Base-by-base conservation (phyloP, 225 moss, liverwort and hornwort genomes). In the Ulota crispa region DNA sequence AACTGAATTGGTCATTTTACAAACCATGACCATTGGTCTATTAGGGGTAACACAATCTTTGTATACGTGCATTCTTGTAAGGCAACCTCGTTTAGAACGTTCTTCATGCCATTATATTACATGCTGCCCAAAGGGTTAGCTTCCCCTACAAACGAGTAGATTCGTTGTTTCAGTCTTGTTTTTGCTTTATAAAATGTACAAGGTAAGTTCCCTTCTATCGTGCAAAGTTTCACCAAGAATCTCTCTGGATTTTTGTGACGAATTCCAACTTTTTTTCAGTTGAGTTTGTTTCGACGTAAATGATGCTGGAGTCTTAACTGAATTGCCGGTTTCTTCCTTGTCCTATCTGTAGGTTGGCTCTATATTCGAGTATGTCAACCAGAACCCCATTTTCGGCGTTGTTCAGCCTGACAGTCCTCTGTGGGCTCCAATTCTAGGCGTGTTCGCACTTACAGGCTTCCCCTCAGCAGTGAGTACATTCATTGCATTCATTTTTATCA, bases 321-420 rank as follows among this genome's bases (percentile, higher is more conserved):
- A 70, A n/a, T 75, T 70, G 19, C 42, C 23, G 32, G 28, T 65
- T 64, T 13, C 19, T 11, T 69, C 36, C 2, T 74, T 16, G 57
- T 59, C n/a, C 18, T 69, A 47, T 14, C 34, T 86, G 70, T 82
- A 99, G 98, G 90, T 96, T 69, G 98, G 98, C 52, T 99, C 98
- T 10, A 81, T 99, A 26, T 99, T 99, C 72, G 94, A 99, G 79
- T 94, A 89, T 83, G 91, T 92, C 75, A 95, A 99, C 64, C 79
- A 73, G 72, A 92, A 99, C 77, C 86, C 98, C 23, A 4, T 94
- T 31, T 99, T 99, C 21, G 98, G 98, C 28, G 85, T 99, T 21
- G 52, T 99, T 45, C 75, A 87, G 74, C 92, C 95, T 34, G 98
- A 99, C 73, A 95, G 79, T 73, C 89, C 94, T 23, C 64, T 94